Conservation (phyloP, 2,329 filamentous ascomycete species). For the Alternaria atra region DNA sequence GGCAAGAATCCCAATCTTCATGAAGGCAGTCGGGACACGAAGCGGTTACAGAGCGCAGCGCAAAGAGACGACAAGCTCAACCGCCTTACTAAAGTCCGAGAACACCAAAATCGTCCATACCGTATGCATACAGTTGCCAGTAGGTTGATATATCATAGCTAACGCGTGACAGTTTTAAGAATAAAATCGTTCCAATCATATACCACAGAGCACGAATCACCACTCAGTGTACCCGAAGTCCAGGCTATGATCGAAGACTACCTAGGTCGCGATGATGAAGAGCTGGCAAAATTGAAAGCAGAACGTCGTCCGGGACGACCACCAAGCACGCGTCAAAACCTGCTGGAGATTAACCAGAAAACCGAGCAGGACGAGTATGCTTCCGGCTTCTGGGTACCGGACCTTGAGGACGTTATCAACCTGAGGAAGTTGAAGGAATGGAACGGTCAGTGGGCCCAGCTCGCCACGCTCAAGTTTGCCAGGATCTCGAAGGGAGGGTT, state of each 20-base stretch:
- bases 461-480: constrained; percentile 79
- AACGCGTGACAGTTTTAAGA: constrained; percentile 65
- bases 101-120: constrained; percentile 77
- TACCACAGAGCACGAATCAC: constrained; percentile 61
- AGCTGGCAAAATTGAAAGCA: constrained; percentile 71
- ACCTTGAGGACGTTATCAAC: constrained; percentile 74
- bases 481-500: constrained; percentile 73
- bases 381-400: constrained; percentile 86
- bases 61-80: constrained; percentile 84
- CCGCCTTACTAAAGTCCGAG: constrained; percentile 72
- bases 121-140: constrained; percentile 59
- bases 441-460: constrained; percentile 84
- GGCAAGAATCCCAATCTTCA: constrained; percentile 79
- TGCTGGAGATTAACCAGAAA: constrained; percentile 75
- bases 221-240: constrained; percentile 63
- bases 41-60: constrained; percentile 79
- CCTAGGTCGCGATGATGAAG: constrained; percentile 73
- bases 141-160: neutral
- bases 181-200: constrained; percentile 76
- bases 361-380: constrained; percentile 80
- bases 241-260: constrained; percentile 60
- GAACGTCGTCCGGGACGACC: constrained; percentile 81
- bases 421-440: constrained; percentile 73
- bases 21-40: constrained; percentile 86
- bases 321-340: constrained; percentile 77